Evolutionary conservation across 805 yeast genomes (phyloP).

Genomic region (Metschnikowia santaceciliae): DNA sequence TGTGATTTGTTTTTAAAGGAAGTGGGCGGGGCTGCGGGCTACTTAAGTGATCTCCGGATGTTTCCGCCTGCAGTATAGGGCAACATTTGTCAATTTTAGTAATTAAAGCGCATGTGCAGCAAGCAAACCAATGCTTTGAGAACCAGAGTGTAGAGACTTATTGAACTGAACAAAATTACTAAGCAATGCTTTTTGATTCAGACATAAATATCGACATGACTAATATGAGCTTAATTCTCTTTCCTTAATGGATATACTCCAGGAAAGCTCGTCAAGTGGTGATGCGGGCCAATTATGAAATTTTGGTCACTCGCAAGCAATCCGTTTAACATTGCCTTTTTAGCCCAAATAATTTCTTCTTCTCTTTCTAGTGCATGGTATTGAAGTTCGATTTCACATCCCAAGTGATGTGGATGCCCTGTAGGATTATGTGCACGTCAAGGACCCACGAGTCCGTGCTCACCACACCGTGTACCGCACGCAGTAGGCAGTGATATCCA

Average conservation of each 20-base stretch:
- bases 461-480: neutral
- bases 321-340: neutral
- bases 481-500: neutral
- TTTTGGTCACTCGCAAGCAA: neutral
- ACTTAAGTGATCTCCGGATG: neutral
- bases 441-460: neutral
- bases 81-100: slow-evolving; percentile 1
- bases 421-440: neutral
- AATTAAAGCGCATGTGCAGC: neutral
- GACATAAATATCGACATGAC: neutral
- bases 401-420: neutral
- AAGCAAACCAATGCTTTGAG: neutral
- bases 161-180: no score
- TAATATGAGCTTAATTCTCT: neutral
- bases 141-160: neutral
- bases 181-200: no score
- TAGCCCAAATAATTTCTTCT: no score
- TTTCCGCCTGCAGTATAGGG: neutral
- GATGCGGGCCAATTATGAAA: neutral
- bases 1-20: neutral
- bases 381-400: neutral
- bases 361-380: neutral
- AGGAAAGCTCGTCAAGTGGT: neutral
- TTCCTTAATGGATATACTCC: neutral
- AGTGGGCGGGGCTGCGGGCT: neutral